Conservation (phyloP, 495 filamentous ascomycete species). For the Parachaetomium inaequale region DNA sequence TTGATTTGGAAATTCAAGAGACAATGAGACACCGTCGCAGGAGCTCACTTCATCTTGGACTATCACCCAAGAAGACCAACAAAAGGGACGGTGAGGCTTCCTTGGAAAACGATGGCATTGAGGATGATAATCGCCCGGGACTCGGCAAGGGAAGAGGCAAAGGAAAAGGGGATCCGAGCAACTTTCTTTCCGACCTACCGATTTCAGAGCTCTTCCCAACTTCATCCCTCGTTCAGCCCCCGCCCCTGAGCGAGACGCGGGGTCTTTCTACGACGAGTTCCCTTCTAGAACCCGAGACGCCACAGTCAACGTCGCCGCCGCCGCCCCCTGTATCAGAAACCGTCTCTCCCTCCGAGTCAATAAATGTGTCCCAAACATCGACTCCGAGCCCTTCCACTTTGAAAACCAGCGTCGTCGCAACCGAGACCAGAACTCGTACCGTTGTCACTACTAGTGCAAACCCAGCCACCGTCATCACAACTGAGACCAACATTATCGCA, state of each 20-base stretch:
- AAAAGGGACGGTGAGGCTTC: not conserved
- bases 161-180: not conserved
- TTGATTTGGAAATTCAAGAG: too few species aligned
- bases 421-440: not conserved
- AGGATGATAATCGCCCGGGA: not conserved
- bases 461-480: not conserved
- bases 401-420: not conserved
- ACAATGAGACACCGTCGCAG: not conserved
- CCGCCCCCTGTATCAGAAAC: not conserved
- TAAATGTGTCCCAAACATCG: not conserved
- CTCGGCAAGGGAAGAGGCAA: not conserved
- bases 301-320: not conserved
- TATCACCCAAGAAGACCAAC: not conserved
- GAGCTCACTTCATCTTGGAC: not conserved
- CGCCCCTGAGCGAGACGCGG: not conserved
- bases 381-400: not conserved
- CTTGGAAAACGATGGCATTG: not conserved
- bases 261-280: not conserved
- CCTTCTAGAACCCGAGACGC: not conserved
- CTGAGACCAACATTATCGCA: not conserved
- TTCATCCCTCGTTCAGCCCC: not conserved
- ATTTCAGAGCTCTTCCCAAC: not conserved
- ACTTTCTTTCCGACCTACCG: not conserved
- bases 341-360: not conserved
- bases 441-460: not conserved